Evolutionary conservation across 2,329 filamentous ascomycete genomes (phyloP), one percentile per base, ranked within the genome.

Genomic region (Hypoxylon sp.): DNA sequence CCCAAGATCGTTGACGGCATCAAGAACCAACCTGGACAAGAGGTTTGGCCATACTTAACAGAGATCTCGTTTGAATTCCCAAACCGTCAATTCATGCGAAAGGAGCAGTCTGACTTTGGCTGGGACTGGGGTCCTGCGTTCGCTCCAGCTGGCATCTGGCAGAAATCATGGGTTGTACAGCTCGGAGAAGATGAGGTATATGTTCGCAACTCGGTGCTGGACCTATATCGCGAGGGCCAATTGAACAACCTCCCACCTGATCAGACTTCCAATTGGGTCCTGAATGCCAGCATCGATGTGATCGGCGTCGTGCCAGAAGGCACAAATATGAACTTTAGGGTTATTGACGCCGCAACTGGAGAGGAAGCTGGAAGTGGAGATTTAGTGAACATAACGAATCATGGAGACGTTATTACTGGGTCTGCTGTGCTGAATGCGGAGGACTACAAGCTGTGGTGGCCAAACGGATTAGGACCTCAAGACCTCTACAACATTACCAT

Each of bases 101-200:
- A 90, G 73, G 84, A 90, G 73, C 70, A 72, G 86, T 90, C 74
- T 6, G 87, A 90, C 74, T 90, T 90, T 75, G 89, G 89, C 1
- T 91, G 88, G 88, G 88, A 90, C 66, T 89, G 87, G 87, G 86
- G 86, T 4, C 9, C 86, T 9, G 86, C 85, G 0, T 89, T 90
- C 74, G 82, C 71, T 84, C n/a, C 88, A 0, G 85, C 86, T n/a
- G 88, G 89, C 2, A 85, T 88, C 5, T 91, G 88, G 89, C 82
- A 86, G 68, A 85, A 87, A 46, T 87, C 86, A 1, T 88, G 84
- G 74, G 76, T 88, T 0, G 80, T 89, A 11, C 86, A 90, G 69
- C 79, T 88, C 6, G 74, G 77, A 3, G 66, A 78, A 0, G 66
- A 79, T 1, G 78, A 84, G 35, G 73, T 79, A 14, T 72, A 86